Base-by-base conservation (phyloP, 1,139 yeast genomes). In the Blastobotrys raffinosifermentans region DNA sequence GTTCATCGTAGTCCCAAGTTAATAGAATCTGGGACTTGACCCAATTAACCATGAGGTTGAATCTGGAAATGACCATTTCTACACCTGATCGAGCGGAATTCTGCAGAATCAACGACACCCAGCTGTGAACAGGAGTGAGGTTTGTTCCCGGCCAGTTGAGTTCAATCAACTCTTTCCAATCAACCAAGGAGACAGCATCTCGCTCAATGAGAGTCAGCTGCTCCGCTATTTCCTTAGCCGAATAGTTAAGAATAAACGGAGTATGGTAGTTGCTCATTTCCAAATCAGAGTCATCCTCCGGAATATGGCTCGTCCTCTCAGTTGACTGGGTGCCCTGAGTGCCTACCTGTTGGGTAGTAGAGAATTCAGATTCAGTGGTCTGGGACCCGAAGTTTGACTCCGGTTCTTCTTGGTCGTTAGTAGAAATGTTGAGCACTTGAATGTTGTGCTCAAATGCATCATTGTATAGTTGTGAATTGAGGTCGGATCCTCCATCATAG, bases 141-240 rank as follows among this genome's bases (percentile, higher is more conserved):
- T 74, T 74, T 3, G 34, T 22, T 13, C 41, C 41, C 8, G 32
- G 36, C 87, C 94, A 83, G 41, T 77, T 72, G 47, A 84, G 64
- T 50, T 86, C 93, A 38, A 89, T 71, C 37, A 89, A 68, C 50
- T 86, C 96, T 54, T 80, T 80, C 97, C 97, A 89, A 58, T 89
- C 97, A 32, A 91, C 73, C 50, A 86, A 96, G 38, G 77, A 73
- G 23, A 89, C 60, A 37, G 89, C 75, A 58, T 89, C 97, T 39
- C 79, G 70, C 57, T 91, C 98, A 47, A 91, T 83, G 37, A 83
- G 58, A 0, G 97, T 89, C 60, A 91, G 69, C 52, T 89, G 96
- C 40, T 77, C 72, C 4, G 94, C 86, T 27, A 91, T 64, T 0
- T 72, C 63, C 37, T 66, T 62, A 1, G 95, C 77, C 39, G 73